These are phyloP conservation scores for Eucalyptus regnans DNA, from an alignment of 345 rosid species.

Conservation along the genomic window DNA sequence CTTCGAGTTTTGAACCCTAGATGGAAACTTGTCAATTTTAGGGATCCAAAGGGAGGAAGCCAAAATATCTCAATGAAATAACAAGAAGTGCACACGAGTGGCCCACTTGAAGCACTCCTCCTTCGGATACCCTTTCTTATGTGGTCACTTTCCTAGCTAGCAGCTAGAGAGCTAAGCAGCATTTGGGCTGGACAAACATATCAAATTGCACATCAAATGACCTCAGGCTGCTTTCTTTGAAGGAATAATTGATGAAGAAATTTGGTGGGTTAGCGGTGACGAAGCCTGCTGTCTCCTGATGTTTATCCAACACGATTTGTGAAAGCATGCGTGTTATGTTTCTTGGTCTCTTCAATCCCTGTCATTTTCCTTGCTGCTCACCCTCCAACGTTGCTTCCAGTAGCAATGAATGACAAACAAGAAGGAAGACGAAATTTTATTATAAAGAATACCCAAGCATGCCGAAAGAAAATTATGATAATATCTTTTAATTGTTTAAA, in stretches of 20 bases:
- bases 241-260: neutral
- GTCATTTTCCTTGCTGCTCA: neutral
- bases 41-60: neutral
- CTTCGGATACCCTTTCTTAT: neutral
- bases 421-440: neutral
- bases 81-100: neutral
- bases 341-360: neutral
- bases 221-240: neutral
- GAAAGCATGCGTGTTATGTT: neutral
- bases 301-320: neutral
- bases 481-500: neutral
- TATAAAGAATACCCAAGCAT: neutral
- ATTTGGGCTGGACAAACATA: neutral
- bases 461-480: neutral
- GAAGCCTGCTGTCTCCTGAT: neutral
- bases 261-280: neutral
- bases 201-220: neutral
- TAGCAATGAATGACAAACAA: neutral
- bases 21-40: neutral
- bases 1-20: neutral
- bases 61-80: neutral
- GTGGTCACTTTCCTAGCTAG: neutral
- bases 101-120: neutral
- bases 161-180: neutral
- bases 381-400: neutral